Conservation (phyloP, 2,329 filamentous ascomycete genomes). For the Tolypocladium endophyticum region DNA sequence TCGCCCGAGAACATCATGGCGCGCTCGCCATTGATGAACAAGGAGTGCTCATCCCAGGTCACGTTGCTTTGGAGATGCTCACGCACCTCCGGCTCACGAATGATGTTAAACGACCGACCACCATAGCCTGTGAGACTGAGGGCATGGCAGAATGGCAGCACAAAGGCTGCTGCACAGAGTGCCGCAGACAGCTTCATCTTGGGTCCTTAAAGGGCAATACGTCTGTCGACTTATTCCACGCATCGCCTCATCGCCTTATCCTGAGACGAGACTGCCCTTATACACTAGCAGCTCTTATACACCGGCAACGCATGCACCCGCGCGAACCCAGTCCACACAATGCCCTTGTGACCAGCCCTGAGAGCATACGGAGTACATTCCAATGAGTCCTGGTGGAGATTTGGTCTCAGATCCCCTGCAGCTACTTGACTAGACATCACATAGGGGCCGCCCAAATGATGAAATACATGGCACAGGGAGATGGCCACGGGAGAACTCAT, state of each 20-base stretch:
- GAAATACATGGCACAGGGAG: not conserved
- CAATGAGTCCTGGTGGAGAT: not conserved
- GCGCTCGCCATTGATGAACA: conserved; percentile 60
- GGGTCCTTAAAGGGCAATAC: not conserved
- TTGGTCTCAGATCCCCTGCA: not conserved
- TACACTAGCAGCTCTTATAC: not conserved
- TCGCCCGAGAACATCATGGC: conserved; percentile 65
- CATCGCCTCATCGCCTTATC: too few species aligned
- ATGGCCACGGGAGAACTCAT: not conserved
- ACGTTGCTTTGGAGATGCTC: conserved; percentile 29
- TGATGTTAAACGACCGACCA: conserved; percentile 9
- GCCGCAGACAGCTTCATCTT: conserved; percentile 13
- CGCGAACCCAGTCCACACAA: too few species aligned
- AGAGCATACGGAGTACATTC: not conserved
- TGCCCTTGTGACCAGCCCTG: not conserved
- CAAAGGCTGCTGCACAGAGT: conserved; percentile 4
- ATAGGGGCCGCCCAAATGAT: not conserved
- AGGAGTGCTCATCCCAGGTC: conserved; percentile 62
- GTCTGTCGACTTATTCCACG: not conserved
- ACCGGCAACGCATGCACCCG: not conserved
- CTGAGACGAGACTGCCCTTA: not conserved
- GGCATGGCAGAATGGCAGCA: conserved; percentile 6
- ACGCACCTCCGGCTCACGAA: conserved; percentile 12
- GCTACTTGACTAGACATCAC: not conserved
- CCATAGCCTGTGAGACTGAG: conserved; percentile 7